Percentiles rank a stretch among this genome's conserved stretches.
phyloP scores from a whole-genome alignment of 208 protist species.

The Phytomonas francai region DNA sequence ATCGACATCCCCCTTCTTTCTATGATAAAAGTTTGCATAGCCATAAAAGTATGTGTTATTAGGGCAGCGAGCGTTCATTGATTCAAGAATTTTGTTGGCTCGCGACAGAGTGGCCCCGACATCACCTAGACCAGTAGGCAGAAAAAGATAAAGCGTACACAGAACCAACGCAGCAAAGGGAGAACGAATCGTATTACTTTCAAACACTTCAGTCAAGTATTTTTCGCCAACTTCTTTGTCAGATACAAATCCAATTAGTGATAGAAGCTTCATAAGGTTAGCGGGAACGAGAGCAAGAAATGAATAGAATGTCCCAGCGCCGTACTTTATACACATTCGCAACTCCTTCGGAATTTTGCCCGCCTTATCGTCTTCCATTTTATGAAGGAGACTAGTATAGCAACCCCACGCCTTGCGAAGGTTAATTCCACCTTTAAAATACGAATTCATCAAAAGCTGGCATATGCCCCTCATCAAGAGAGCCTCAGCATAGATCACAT shows the following conservation, averaged over 20 bases:
- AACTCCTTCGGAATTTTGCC: conserved; percentile 72
- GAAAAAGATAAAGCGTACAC: conserved; percentile 88
- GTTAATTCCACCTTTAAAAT: conserved; percentile 85
- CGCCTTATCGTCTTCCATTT: conserved; percentile 64
- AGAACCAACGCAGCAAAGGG: conserved; percentile 77
- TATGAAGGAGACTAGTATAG: conserved; percentile 61
- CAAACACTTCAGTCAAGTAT: conserved; percentile 83
- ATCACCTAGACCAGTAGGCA: conserved; percentile 77
- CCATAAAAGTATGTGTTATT: conserved; percentile 89
- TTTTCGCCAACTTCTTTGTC: conserved; percentile 87
- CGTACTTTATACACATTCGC: conserved; percentile 87
- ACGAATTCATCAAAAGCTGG: conserved; percentile 90
- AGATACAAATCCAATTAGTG: conserved; percentile 86
- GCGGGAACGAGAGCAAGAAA: conserved; percentile 84
- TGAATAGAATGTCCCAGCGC: conserved; percentile 81
- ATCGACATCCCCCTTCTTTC: conserved; percentile 73
- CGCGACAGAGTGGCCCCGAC: conserved; percentile 66
- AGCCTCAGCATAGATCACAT: conserved; percentile 84
- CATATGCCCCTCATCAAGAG: conserved; percentile 72
- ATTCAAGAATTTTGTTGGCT: conserved; percentile 71
- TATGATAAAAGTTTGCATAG: conserved; percentile 89
- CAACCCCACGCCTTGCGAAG: conserved; percentile 84
- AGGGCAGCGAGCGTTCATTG: conserved; percentile 74
- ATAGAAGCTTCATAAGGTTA: conserved; percentile 85
- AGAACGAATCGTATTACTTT: conserved; percentile 84